A percentile compares a stretch with the other conserved stretches of the same genome.
Conservation (phyloP, 2,329 filamentous ascomycete genomes). For the Fusarium mundagurra region DNA sequence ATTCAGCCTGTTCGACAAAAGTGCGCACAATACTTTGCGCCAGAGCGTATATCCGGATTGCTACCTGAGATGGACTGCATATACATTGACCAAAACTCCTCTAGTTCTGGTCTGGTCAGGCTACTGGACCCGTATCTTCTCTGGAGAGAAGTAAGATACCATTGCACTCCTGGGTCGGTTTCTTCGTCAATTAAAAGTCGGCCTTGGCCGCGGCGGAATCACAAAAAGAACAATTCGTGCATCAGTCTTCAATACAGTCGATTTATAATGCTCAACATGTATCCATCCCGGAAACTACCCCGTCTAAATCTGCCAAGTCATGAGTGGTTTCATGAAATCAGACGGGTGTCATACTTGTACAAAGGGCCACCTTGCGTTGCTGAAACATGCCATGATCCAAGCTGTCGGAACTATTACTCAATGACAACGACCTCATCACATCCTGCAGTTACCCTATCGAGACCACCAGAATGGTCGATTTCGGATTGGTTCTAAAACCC, state of each 20-base stretch:
- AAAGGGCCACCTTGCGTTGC: not conserved
- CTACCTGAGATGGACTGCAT: not conserved
- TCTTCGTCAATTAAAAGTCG: not conserved
- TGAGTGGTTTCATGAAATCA: not conserved
- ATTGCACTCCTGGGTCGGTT: not conserved
- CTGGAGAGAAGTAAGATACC: fast-evolving
- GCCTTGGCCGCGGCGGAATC: not conserved
- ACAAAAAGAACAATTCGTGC: not conserved
- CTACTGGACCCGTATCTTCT: not conserved
- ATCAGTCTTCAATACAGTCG: not conserved
- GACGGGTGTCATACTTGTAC: not conserved
- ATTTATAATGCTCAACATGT: not conserved
- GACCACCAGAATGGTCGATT: not conserved
- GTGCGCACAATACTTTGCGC: not conserved
- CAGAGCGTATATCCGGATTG: not conserved
- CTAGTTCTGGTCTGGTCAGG: not conserved
- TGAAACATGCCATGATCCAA: not conserved
- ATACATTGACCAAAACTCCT: not conserved
- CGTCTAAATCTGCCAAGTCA: not conserved
- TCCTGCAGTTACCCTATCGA: not conserved
- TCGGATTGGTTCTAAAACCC: not conserved
- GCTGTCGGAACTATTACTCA: not conserved
- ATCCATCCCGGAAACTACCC: not conserved
- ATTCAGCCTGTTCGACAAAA: not conserved
- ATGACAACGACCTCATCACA: not conserved